Percentiles rank a stretch among this genome's conserved stretches.
These are phyloP conservation scores for Penicillium sp. DNA, from an alignment of 2,329 filamentous ascomycete species.

Conservation along the genomic window DNA sequence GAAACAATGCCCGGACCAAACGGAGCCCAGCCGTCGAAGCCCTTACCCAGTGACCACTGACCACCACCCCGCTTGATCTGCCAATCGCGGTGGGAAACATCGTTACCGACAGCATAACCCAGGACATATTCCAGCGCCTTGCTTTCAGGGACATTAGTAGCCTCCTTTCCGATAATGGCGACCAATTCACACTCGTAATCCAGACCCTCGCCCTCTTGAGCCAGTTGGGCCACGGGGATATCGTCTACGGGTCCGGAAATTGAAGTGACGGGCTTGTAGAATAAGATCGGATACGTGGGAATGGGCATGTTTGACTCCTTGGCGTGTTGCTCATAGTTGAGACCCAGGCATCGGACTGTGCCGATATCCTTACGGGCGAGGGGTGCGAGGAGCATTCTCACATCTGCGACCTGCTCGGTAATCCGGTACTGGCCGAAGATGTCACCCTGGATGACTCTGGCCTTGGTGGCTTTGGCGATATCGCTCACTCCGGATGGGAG, in stretches of 20 bases:
- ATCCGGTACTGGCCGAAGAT: conserved; percentile 66
- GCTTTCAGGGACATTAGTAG: conserved; percentile 63
- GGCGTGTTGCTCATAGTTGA: conserved; percentile 72
- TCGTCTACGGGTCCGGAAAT: conserved; percentile 64
- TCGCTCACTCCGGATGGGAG: conserved; percentile 61
- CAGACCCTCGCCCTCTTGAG: conserved; percentile 64
- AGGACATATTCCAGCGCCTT: conserved; percentile 70
- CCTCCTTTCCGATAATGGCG: conserved; percentile 67
- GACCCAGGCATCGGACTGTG: conserved; percentile 67
- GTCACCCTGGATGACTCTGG: conserved; percentile 63
- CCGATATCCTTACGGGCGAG: conserved; percentile 62
- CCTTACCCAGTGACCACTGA: conserved; percentile 71
- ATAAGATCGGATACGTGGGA: conserved; percentile 70
- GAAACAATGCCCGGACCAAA: conserved; percentile 71
- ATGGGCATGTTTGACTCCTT: conserved; percentile 68
- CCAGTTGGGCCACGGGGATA: conserved; percentile 65
- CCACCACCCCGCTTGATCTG: conserved; percentile 66
- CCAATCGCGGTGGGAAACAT: conserved; percentile 79
- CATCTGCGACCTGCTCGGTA: conserved; percentile 59
- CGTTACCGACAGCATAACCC: conserved; percentile 74
- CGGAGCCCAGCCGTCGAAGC: conserved; percentile 74
- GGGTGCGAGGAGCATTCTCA: conserved; percentile 60
- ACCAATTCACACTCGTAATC: conserved; percentile 83
- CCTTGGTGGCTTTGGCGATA: conserved; percentile 60
- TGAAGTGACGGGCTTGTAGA: conserved; percentile 70